Conservation (phyloP, 2,329 filamentous ascomycete species). For the Trichoderma oligosporum region DNA sequence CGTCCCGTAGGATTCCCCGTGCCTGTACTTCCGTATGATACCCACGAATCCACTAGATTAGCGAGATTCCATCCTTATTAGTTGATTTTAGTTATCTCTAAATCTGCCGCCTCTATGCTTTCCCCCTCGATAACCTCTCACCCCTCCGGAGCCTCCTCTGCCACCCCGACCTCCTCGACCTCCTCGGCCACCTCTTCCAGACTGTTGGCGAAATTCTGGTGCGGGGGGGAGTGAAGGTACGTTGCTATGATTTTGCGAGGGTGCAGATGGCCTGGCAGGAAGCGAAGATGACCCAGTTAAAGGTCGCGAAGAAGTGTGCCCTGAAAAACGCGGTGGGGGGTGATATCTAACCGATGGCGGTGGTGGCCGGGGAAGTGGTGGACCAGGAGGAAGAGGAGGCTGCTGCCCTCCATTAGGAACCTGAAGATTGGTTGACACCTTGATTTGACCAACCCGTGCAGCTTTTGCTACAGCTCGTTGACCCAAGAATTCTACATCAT, state of each 20-base stretch:
- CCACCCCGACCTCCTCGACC: slow-evolving; percentile 27
- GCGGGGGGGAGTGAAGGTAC: slow-evolving; percentile 29
- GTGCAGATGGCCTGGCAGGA: slow-evolving; percentile 31
- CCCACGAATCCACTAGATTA: not conserved
- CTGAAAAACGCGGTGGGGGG: slow-evolving; percentile 26
- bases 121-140: slow-evolving; percentile 9
- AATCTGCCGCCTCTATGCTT: not conserved
- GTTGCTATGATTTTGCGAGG: slow-evolving; percentile 27
- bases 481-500: slow-evolving; percentile 44
- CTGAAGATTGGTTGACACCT: slow-evolving; percentile 41
- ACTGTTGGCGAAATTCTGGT: not conserved
- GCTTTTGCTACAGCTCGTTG: slow-evolving; percentile 30
- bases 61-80: not conserved
- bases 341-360: slow-evolving; percentile 25
- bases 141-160: not conserved
- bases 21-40: not conserved
- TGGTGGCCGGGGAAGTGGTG: slow-evolving; percentile 31
- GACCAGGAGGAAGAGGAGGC: slow-evolving; percentile 40
- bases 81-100: not conserved
- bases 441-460: slow-evolving; percentile 34
- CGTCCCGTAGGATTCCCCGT: not conserved
- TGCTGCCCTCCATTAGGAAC: slow-evolving; percentile 32
- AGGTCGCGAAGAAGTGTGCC: slow-evolving; percentile 22
- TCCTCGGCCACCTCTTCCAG: slow-evolving; percentile 10
- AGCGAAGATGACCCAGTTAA: slow-evolving; percentile 26